Conservation (phyloP, 331 rosid genomes). For the Pyrus hybrid region DNA sequence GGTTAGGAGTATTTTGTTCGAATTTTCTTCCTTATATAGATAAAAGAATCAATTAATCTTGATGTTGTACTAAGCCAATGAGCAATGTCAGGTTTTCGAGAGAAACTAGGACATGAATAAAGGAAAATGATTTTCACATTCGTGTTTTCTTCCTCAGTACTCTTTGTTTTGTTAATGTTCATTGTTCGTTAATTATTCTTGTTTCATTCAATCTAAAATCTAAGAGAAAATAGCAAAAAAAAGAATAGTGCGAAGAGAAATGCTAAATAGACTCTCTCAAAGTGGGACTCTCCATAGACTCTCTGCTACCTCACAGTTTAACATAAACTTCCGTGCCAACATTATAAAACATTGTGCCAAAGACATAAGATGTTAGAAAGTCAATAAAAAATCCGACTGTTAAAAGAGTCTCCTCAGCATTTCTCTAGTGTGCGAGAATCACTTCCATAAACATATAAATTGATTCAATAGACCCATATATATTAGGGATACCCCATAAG, state of each 20-base stretch:
- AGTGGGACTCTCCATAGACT: no score
- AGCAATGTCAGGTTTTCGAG: neutral
- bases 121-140: neutral
- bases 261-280: no score
- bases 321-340: no score
- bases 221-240: neutral
- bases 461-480: neutral
- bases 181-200: neutral
- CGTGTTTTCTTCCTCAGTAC: no score
- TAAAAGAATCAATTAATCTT: neutral
- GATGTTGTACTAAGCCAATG: neutral
- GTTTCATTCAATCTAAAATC: neutral
- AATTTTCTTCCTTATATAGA: no score
- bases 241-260: neutral
- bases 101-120: neutral
- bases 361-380: accelerated
- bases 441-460: neutral
- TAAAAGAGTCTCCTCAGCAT: no score
- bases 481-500: neutral
- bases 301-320: no score
- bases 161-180: neutral
- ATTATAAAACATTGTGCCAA: no score
- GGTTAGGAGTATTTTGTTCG: no score
- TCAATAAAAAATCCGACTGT: no score
- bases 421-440: no score